phyloP scores from a whole-genome alignment of 768 basidiomycete species.

The Auricularia heimuer region DNA sequence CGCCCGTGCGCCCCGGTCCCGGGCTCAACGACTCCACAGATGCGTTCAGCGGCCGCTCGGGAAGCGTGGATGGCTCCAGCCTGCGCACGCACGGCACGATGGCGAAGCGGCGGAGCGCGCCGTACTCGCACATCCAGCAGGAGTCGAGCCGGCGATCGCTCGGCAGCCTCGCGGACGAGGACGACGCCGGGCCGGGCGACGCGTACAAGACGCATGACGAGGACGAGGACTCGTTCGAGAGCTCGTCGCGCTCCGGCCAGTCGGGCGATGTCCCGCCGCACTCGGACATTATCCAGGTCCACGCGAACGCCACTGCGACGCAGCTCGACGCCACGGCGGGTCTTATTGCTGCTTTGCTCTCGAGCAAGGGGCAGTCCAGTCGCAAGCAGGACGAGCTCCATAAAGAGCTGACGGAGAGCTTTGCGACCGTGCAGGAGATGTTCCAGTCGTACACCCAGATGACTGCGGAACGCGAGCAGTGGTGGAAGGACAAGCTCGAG shows the following conservation, averaged over 20 bases:
- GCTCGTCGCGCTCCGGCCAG: constrained; percentile 22
- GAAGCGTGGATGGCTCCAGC: constrained; percentile 9
- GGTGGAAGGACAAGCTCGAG: constrained; percentile 57
- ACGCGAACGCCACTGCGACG: constrained; percentile 57
- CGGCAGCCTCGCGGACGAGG: background rate
- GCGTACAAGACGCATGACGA: constrained; percentile 13
- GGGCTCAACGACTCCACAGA: constrained; percentile 18
- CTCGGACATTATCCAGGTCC: constrained; percentile 47
- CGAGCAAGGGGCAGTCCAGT: constrained; percentile 17
- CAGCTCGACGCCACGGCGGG: constrained; percentile 72
- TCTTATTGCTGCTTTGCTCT: constrained; percentile 39
- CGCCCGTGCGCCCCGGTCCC: constrained; percentile 14
- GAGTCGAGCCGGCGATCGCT: background rate
- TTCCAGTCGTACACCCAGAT: constrained; percentile 62
- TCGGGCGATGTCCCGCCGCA: constrained; percentile 38
- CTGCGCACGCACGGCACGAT: constrained; percentile 8
- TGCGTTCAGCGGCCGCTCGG: constrained; percentile 23
- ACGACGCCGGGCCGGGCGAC: background rate
- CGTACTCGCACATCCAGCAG: background rate
- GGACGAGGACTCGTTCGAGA: constrained; percentile 36
- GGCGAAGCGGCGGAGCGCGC: background rate
- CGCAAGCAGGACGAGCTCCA: constrained; percentile 25
- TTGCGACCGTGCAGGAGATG: constrained; percentile 45
- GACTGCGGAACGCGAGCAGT: constrained; percentile 69
- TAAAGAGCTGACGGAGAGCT: constrained; percentile 50